Conservation (phyloP, 2,329 filamentous ascomycete species). For the Cordyceps cicadae region DNA sequence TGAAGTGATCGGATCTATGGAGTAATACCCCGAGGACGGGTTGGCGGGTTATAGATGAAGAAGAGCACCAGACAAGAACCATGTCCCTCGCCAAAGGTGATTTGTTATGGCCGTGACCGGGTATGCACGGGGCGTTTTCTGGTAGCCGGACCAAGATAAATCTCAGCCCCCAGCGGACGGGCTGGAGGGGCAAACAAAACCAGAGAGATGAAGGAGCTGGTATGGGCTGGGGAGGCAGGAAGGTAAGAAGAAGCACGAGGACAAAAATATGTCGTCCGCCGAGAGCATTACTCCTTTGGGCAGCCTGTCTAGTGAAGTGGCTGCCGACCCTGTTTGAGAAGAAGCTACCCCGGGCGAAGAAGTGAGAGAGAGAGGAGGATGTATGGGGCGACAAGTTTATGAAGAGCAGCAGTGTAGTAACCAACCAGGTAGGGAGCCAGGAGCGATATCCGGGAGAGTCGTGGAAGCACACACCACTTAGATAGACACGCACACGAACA, state of each 20-base stretch:
- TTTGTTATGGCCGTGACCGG: neutral
- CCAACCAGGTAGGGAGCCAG: neutral
- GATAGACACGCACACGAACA: neutral
- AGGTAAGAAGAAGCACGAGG: neutral
- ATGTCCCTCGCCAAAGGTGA: neutral
- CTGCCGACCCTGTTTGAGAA: slow-evolving; percentile 4
- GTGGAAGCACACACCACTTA: slow-evolving; percentile 1
- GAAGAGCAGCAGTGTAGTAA: neutral
- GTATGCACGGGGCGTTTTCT: neutral
- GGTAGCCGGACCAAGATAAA: neutral
- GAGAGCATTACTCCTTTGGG: slow-evolving; percentile 11
- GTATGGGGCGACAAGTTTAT: slow-evolving; percentile 1
- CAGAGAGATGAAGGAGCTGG: neutral
- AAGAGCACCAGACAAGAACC: too few relatives aligned
- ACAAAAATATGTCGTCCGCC: slow-evolving; percentile 11
- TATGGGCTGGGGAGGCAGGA: neutral
- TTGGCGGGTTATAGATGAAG: neutral
- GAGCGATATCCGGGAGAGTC: neutral
- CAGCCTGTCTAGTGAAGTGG: slow-evolving; percentile 5
- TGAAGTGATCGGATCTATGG: slow-evolving; percentile 3
- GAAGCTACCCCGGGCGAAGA: neutral
- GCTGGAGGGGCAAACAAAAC: slow-evolving; percentile 2
- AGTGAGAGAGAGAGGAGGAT: neutral
- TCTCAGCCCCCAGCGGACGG: slow-evolving; percentile 2
- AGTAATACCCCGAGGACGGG: neutral